Percentiles rank a stretch among this genome's conserved stretches.
These are phyloP conservation scores for Davidsoniella virescens DNA, from an alignment of 2,329 filamentous ascomycete genomes.

Conservation along the genomic window DNA sequence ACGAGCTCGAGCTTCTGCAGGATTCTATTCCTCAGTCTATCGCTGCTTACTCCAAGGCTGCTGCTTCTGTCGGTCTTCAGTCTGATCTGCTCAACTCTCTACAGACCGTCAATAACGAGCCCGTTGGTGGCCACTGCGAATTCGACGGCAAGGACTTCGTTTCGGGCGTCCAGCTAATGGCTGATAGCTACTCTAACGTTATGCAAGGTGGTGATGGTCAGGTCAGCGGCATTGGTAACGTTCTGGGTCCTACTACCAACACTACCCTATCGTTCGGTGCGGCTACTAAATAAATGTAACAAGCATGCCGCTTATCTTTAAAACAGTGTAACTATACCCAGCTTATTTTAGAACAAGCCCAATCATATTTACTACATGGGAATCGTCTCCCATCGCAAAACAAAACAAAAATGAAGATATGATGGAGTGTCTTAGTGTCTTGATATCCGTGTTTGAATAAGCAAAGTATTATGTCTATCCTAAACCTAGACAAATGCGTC, in stretches of 20 bases:
- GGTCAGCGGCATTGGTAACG: constrained; percentile 31
- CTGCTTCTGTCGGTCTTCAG: constrained; percentile 26
- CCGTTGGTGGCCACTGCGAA: constrained; percentile 39
- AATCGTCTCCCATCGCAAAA: too few relatives aligned
- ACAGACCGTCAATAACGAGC: constrained; percentile 41
- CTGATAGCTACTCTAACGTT: constrained; percentile 33
- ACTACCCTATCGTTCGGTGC: constrained; percentile 5
- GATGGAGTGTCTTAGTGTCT: too few relatives aligned
- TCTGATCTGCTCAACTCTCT: constrained; percentile 29
- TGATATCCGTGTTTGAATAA: too few relatives aligned
- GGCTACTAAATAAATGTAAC: constrained; percentile 7
- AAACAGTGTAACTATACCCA: too few relatives aligned
- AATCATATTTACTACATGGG: too few relatives aligned
- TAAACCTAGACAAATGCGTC: too few relatives aligned
- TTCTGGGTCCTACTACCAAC: constrained; percentile 23
- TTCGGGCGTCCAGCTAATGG: constrained; percentile 40
- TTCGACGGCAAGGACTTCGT: constrained; percentile 39
- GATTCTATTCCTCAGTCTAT: constrained; percentile 33
- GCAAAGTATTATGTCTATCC: too few relatives aligned
- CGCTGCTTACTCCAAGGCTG: constrained; percentile 33
- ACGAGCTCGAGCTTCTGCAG: constrained; percentile 34
- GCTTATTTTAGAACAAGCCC: too few relatives aligned
- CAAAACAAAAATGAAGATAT: too few relatives aligned
- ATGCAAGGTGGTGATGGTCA: constrained; percentile 33
- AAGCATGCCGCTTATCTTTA: not conserved